Evolutionary conservation across 1,139 yeast genomes (phyloP), one percentile per base, ranked within the genome.

Genomic region (Debaryomyces sp.): DNA sequence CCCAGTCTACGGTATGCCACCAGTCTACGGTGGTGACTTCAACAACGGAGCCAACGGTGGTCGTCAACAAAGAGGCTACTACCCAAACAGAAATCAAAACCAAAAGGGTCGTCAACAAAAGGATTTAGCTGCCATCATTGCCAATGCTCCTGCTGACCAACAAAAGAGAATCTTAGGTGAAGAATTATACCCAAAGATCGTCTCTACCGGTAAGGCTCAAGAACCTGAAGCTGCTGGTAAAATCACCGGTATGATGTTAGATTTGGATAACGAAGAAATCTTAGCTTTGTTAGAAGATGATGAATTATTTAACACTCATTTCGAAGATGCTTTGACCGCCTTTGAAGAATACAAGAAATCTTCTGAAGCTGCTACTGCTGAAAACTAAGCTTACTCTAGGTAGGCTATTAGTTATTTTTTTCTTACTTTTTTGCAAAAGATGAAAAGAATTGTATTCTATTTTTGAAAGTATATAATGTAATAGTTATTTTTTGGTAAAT

Each of bases 231-330:
- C 96, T 68, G 97, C 98, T 61, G 97, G 97, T 77, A 94, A 92
- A 82, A 91, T 94, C 70, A 94, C 99, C 61, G 99, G 98, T 79
- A 94, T 94, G 99, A 85, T 94, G 81, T 84, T 94, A 70, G 97
- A 92, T 70, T 86, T 94, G 84, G 96, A 91, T 68, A 89, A 89
- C 75, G 84, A 85, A 67, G 97, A 94, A 77, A 89, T 95, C 64
- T 77, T 92, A 68, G 87, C 89, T 56, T 81, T 94, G 71, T 84
- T 89, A 70, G 94, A 87, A 66, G 96, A 92, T 69, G 97, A 90
- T 58, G 92, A 85, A 63, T 83, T 89, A 61, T 89, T 94, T 79
- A 87, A 87, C 78, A 84, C 85, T 71, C 96, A 92, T 74, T 91
- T 94, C 69, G 88, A 88, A 65, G 98, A 94, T 75, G 99, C 99